Conservation (phyloP, 208 protist genomes). For the Sergeia podlipaevii region DNA sequence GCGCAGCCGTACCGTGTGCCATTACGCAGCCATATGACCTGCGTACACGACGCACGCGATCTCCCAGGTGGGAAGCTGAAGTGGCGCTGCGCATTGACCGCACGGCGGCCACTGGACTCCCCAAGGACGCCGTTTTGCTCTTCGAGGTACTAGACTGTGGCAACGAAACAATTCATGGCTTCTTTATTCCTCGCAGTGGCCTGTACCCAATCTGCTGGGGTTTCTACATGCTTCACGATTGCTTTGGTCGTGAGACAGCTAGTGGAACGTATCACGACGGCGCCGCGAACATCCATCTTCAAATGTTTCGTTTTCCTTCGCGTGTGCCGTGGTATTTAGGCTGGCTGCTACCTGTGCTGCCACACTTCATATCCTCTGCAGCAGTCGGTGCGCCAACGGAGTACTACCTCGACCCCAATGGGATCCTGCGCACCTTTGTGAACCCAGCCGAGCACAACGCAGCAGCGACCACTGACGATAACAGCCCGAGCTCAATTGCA, state of each 20-base stretch:
- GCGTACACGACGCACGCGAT: constrained; percentile 38
- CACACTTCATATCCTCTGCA: constrained; percentile 18
- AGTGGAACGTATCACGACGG: constrained; percentile 3
- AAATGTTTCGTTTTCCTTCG: constrained; percentile 73
- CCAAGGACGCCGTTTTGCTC: constrained; percentile 44
- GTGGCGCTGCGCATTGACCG: constrained; percentile 33
- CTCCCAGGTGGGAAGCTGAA: constrained; percentile 72
- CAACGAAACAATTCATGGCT: constrained; percentile 59
- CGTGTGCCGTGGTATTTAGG: constrained; percentile 51
- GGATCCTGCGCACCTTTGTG: neutral
- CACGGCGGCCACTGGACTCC: constrained; percentile 6
- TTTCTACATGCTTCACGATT: constrained; percentile 64
- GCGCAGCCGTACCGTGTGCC: constrained; percentile 25
- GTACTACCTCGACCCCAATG: neutral
- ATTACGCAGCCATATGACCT: constrained; percentile 80
- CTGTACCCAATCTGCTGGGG: constrained; percentile 83
- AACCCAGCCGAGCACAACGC: neutral
- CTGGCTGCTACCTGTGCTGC: constrained; percentile 37
- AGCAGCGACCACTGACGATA: neutral
- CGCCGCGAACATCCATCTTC: constrained; percentile 36
- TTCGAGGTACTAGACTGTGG: constrained; percentile 81
- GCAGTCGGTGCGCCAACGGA: constrained; percentile 18
- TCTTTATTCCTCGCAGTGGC: constrained; percentile 29
- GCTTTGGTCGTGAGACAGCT: constrained; percentile 15
- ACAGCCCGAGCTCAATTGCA: too few relatives aligned